Evolutionary conservation across 495 filamentous ascomycete species (phyloP).

Genomic region (Hypoxylon trugodes): DNA sequence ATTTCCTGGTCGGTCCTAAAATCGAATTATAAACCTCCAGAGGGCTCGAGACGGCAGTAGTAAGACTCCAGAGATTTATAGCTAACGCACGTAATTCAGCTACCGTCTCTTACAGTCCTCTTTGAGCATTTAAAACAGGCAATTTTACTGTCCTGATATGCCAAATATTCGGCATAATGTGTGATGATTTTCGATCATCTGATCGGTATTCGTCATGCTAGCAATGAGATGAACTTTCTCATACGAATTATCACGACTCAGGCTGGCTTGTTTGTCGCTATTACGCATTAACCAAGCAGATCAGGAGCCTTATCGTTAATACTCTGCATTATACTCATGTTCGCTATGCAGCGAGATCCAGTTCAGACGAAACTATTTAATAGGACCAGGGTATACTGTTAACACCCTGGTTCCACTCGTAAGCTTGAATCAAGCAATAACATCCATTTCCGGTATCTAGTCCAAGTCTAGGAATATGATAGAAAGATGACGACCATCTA

Average conservation of each 20-base stretch:
- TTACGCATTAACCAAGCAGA: slow-evolving; percentile 2
- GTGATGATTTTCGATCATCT: not conserved
- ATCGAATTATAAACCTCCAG: too few species aligned
- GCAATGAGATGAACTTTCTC: slow-evolving; percentile 4
- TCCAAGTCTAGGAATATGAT: not conserved
- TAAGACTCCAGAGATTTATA: too few species aligned
- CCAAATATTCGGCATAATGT: too few species aligned
- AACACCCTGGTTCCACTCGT: not conserved
- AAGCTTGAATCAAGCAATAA: not conserved
- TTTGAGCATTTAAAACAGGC: too few species aligned
- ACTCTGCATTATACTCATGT: too few species aligned
- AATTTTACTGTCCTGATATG: too few species aligned
- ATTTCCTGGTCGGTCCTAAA: too few species aligned
- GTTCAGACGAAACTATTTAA: not conserved
- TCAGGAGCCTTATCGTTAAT: not conserved
- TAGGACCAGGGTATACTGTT: not conserved
- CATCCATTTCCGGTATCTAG: too few species aligned
- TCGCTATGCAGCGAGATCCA: not conserved
- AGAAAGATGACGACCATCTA: not conserved
- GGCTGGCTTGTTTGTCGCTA: not conserved
- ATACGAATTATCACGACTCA: too few species aligned
- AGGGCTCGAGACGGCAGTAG: too few species aligned
- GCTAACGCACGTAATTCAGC: too few species aligned
- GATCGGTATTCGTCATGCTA: slow-evolving; percentile 8
- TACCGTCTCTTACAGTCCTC: too few species aligned